phyloP scores from a whole-genome alignment of 768 basidiomycete genomes.

The Russula ochroleuca region DNA sequence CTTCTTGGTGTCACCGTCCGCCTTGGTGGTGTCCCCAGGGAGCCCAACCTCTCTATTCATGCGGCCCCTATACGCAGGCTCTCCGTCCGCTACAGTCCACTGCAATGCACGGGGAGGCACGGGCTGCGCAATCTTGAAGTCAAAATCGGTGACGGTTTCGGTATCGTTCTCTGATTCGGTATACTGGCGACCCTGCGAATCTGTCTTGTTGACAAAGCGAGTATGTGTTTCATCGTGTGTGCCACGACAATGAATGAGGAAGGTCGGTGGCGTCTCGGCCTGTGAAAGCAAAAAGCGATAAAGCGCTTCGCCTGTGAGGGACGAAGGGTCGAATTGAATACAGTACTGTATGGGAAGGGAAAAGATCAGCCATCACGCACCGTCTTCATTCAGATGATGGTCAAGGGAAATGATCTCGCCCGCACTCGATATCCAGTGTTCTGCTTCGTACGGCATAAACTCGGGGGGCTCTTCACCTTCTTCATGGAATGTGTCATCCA shows the following conservation, averaged over 20 bases:
- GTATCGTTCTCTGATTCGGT: conserved; percentile 48
- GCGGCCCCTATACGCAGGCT: conserved; percentile 60
- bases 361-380: conserved; percentile 33
- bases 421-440: conserved; percentile 46
- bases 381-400: conserved; percentile 60
- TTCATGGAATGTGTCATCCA: conserved; percentile 29
- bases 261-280: conserved; percentile 43
- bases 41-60: conserved; percentile 56
- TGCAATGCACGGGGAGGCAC: conserved; percentile 42
- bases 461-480: conserved; percentile 47
- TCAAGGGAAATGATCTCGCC: conserved; percentile 68
- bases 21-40: conserved; percentile 37
- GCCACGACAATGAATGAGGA: conserved; percentile 49
- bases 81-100: conserved; percentile 59
- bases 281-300: conserved; percentile 69
- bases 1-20: conserved; percentile 43
- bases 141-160: conserved; percentile 61
- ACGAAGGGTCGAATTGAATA: neutral
- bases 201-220: conserved; percentile 42
- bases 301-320: conserved; percentile 54
- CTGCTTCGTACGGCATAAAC: conserved; percentile 60
- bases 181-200: conserved; percentile 35
- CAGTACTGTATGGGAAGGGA: neutral
- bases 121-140: conserved; percentile 56
- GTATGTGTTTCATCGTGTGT: conserved; percentile 52